Base-by-base conservation (phyloP, 2,329 filamentous ascomycete species). In the Pseudogymnoascus sp. region DNA sequence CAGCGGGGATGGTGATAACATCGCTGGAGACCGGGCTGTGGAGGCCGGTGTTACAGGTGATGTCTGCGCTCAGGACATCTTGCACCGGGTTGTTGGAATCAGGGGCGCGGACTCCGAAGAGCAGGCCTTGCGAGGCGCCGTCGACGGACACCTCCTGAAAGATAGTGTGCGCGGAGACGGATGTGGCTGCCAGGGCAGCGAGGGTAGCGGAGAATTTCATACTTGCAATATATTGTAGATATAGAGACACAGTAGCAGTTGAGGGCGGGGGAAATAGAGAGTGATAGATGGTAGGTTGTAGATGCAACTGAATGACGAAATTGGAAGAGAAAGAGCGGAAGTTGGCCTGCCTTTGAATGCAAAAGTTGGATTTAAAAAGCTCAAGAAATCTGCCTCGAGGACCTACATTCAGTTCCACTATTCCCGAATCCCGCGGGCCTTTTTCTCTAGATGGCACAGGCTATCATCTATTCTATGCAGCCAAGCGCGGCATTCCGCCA, bases 71-170 rank as follows among this genome's bases (percentile, higher is more conserved):
- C 64, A 77, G 78, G 56, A 82, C 78, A 53, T 79, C 77, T 63
- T 77, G 75, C 62, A 84, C 77, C 0, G 81, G 82, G 70, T 78
- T 77, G 75, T 84, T 81, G 70, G 74, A 77, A 16, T 71, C 74
- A 1, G 81, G 78, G 1, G 79, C 78, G 11, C 81, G 77, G 62
- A 83, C 76, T 12, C 80, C 81, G 65, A 76, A 76, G 31, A 81
- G 75, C 66, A 79, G 76, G 61, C 80, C 81, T 67, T 81, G 75
- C 66, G 83, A 79, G 18, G 72, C 74, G 42, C 78, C 79, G 64
- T 82, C 76, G 64, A 82, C 76, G 5, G 77, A 79, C 59, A 84
- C 74, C 25, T 74, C 74, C 67, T 80, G 78, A 66, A 78, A 79
- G 68, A 80, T 78, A 60, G 73, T 70, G 66, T 81, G 78, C 38